Evolutionary conservation across 768 basidiomycete genomes (phyloP), one percentile per base, ranked within the genome.

Genomic region (Tubosaeta sp.): DNA sequence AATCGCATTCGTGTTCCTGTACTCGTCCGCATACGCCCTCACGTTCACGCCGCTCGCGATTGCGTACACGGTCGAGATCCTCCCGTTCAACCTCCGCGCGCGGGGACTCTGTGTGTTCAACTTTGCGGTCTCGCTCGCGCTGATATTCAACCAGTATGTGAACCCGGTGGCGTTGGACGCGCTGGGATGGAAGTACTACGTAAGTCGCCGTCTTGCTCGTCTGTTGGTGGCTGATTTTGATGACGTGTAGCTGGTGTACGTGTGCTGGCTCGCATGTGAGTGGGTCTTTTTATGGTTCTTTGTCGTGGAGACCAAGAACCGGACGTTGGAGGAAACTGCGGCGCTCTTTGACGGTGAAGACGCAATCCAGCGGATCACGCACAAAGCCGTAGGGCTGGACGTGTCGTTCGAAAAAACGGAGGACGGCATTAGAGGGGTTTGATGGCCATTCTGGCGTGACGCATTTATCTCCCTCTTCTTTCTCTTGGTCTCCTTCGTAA

Each of bases 51-150:
- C 90, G 3, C 77, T 92, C 70, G 71, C 86, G 21, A 67, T 80
- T 29, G 60, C 76, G 1, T 84, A 82, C 58, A 76, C 78, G 12
- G 71, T 92, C 48, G 92, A 94, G 64, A 91, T 94, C 55, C 67
- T 93, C 3, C 90, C 90, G 0, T 90, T 83, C 68, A 75, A 73
- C 52, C 83, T 92, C 51, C 83, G 91, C 44, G 90, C 90, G 12
- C 87, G 83, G 60, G 90, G 89, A 0, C 84, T 88, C 55, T 83
- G 86, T 6, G 62, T 87, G 29, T 86, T 89, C 83, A 85, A 83
- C 63, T 67, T 87, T 46, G 73, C 74, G 10, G 72, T 86, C 21
- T 83, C 79, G 60, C 70, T 86, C 32, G 80, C 84, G 1, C 71
- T 87, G 25, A 83, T 87, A 3, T 86, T 92, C 69, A 91, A 87